Evolutionary conservation across 2,329 filamentous ascomycete species (phyloP), one percentile per base, ranked within the genome.

Genomic region (Fusarium sp.): DNA sequence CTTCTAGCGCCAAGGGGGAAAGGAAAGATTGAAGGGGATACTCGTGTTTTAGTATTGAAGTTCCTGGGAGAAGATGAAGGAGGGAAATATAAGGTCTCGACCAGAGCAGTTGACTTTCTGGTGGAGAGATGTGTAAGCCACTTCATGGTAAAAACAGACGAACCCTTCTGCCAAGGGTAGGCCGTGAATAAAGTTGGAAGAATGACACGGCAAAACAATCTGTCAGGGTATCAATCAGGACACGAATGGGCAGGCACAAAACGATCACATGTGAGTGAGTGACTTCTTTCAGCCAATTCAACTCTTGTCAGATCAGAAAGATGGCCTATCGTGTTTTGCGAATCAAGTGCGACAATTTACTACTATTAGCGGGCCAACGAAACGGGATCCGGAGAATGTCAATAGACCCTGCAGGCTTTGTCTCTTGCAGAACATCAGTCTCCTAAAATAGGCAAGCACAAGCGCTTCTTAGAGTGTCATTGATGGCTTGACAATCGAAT

Each of bases 111-210:
- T 24, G 41, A 37, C 32, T 58, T 52, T 52, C 62, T 59, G 27
- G 69, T 65, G 57, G 57, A 70, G 56, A 61, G 58, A 60, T 29
- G 44, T 37, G 30, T 57, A 65, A 66, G 66, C 51, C 53, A 65
- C 65, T 59, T 66, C 69, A 73, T 72, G 25, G 52, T 37, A 48
- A 45, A 40, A 37, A 14, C 44, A 20, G 45, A 40, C 40, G 56
- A 44, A 49, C n/a, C 51, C 24, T 65, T 46, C 25, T 20, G 27
- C 32, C 27, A 49, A 61, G 29, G 49, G 16, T 5, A 56, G 48
- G 46, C 29, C 32, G 24, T 30, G 32, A 32, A 48, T 44, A 68
- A 56, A 47, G 46, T 29, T 54, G 49, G 65, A 27, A 69, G 20
- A 65, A 46, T 37, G 25, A 22, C 56, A 49, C 59, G 54, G 41